Evolutionary conservation across 2,329 filamentous ascomycete species (phyloP), one percentile per base, ranked within the genome.

Genomic region (Epichloe scottii): DNA sequence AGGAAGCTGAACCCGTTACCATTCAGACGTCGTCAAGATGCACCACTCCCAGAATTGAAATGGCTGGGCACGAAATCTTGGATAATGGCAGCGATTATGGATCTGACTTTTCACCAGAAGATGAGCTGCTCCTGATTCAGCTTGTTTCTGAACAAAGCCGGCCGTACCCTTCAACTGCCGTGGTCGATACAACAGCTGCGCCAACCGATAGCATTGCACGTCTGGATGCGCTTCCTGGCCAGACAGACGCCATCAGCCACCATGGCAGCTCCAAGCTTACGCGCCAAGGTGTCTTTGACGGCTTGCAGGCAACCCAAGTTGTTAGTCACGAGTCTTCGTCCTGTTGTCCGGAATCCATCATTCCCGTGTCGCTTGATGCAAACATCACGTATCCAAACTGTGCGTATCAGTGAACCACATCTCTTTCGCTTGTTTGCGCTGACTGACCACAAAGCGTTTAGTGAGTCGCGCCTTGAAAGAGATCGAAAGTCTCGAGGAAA

Each of bases 371-470:
- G 42, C 39, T 54, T 42, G 49, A 59, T 49, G 54, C 63, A 53
- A 58, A 64, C 48, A 57, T 74, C 63, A 54, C 55, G 55, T 78
- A 77, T 66, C 72, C 78, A 61, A 71, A 78, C 69, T 64, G 80
- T 83, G 65, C 61, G 75, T 70, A 26, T 14, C 37, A 26, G 19
- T 26, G 14, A 47, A n/a, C n/a, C 26, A 3, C 6, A 12, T 15
- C n/a, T 17, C 8, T 19, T 19, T 15, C 19, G 44, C 23, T 45
- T 48, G 54, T 56, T 55, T 51, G 39, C 47, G 41, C 52, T 58
- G 59, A 72, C 80, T 86, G 76, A 87, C 79, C 79, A 73, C 82
- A 74, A 83, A 85, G 82, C 75, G 71, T 65, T 66, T 81, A 87
- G 84, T 77, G 68, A 81, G 71, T 60, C 70, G 64, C 17, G 68